A percentile compares a stretch with the other conserved stretches of the same genome.
Evolutionary conservation across 805 yeast genomes (phyloP).

Genomic region (Yarrowia yakushimensis): DNA sequence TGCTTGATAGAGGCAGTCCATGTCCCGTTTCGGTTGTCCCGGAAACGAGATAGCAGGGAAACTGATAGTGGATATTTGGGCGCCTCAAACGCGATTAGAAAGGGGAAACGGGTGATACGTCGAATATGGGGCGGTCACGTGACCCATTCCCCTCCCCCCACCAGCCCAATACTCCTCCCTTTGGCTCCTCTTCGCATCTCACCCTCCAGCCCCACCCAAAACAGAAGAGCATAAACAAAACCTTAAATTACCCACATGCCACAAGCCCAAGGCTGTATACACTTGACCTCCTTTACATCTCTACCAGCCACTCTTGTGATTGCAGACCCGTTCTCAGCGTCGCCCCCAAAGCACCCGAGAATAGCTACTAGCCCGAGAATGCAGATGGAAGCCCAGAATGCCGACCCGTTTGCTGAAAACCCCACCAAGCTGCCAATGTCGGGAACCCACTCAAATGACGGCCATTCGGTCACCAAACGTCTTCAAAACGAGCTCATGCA

Average conservation of each 20-base stretch:
- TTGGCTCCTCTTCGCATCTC: no score
- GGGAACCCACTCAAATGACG: slow-evolving; percentile 36
- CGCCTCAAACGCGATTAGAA: not conserved
- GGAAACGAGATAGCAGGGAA: not conserved
- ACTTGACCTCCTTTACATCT: not conserved
- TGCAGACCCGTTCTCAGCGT: not conserved
- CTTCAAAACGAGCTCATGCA: slow-evolving; percentile 52
- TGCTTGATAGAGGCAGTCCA: not conserved
- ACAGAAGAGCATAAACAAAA: slow-evolving; percentile 1
- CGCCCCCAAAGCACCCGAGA: not conserved
- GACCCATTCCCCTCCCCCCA: no score
- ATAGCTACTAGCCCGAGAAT: not conserved
- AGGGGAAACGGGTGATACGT: no score
- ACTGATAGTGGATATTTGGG: not conserved
- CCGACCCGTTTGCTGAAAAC: slow-evolving; percentile 20
- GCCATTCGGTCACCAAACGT: slow-evolving; percentile 50
- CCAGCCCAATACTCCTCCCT: no score
- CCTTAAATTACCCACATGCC: not conserved
- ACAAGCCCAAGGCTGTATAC: not conserved
- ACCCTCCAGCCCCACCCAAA: not conserved
- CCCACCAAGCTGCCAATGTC: slow-evolving; percentile 21
- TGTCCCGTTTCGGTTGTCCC: not conserved
- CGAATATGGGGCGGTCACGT: no score
- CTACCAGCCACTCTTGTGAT: no score
- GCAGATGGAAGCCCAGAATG: slow-evolving; percentile 22